Conservation (phyloP, 31 red algal genomes). For the Odonthalia washingtoniensis region DNA sequence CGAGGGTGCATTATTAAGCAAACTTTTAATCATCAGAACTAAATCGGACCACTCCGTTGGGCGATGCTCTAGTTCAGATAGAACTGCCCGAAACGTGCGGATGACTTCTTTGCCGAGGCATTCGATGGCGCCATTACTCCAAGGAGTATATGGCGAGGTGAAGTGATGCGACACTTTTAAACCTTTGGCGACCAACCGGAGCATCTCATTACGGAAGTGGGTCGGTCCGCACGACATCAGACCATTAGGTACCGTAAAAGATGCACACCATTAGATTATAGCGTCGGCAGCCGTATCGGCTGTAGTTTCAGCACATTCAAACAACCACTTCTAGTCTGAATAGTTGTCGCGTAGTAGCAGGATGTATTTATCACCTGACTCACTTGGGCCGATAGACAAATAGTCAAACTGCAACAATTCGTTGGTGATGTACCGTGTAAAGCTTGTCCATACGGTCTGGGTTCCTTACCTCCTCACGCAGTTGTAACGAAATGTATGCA, state of each 20-base stretch:
- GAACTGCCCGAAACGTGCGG: neutral
- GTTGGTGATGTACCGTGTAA: no score
- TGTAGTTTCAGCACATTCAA: neutral
- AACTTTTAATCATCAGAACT: conserved; percentile 13
- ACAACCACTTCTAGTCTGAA: neutral
- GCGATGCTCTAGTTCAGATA: conserved; percentile 28
- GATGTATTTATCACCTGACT: neutral
- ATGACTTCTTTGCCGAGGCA: conserved; percentile 36
- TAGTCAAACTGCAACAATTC: neutral
- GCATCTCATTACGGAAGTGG: conserved; percentile 20
- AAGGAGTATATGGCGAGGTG: conserved; percentile 29
- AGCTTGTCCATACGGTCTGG: no score
- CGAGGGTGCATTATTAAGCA: conserved; percentile 38
- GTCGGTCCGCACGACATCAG: conserved; percentile 16
- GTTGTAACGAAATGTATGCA: conserved; percentile 7
- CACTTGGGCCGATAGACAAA: neutral
- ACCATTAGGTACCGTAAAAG: neutral
- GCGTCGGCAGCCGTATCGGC: neutral
- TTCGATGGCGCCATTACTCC: conserved; percentile 57
- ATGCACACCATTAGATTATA: conserved; percentile 25
- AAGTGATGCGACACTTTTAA: conserved; percentile 41
- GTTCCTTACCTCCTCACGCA: no score
- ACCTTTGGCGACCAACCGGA: conserved; percentile 8
- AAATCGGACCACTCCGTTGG: conserved; percentile 40
- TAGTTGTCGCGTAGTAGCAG: neutral